Base-by-base conservation (phyloP, 139 green algal species). In the Monoraphidium neglectum region DNA sequence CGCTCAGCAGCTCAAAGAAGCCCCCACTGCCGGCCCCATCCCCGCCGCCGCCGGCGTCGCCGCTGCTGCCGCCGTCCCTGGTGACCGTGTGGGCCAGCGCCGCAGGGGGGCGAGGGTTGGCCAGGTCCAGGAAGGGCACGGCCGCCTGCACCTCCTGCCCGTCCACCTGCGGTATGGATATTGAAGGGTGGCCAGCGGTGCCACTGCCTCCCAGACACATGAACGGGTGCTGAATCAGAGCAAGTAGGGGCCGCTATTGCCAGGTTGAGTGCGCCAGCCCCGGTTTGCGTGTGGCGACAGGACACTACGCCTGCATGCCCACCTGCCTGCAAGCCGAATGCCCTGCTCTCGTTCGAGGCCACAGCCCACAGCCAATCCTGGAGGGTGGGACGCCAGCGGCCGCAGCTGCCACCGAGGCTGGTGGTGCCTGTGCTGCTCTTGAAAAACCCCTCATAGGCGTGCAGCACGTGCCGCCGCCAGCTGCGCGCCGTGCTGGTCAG, bases 81-180 rank as follows among this genome's bases (percentile, higher is more conserved):
- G 28, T 43, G 49, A 23, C 21, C 32, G 56, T n/a, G 67, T 36
- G 47, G n/a, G n/a, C n/a, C n/a, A n/a, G n/a, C n/a, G n/a, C n/a
- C n/a, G n/a, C n/a, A n/a, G n/a, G n/a, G 57, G 23, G 70, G 21
- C 40, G 24, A 38, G 84, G 79, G 70, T 88, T 88, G 36, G 79
- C 83, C 5, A 82, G 56, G 62, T 84, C 82, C 28, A 88, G 72
- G 40, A 86, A 76, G 37, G 83, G 83, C 56, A 86, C 77, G 28
- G 84, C 46, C 1, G 49, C 75, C 28, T 70, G 64, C 3, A 74
- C 40, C 47, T 70, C 69, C 28, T 72, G 65, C 24, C 23, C 62
- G 10, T 13, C n/a, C 4, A 47, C 68, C 74, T 79, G 67, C 30
- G 18, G 51, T 24, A n/a, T n/a, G n/a, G n/a, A n/a, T n/a, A n/a